Evolutionary conservation across 805 yeast species (phyloP).

Genomic region (Candida pini): DNA sequence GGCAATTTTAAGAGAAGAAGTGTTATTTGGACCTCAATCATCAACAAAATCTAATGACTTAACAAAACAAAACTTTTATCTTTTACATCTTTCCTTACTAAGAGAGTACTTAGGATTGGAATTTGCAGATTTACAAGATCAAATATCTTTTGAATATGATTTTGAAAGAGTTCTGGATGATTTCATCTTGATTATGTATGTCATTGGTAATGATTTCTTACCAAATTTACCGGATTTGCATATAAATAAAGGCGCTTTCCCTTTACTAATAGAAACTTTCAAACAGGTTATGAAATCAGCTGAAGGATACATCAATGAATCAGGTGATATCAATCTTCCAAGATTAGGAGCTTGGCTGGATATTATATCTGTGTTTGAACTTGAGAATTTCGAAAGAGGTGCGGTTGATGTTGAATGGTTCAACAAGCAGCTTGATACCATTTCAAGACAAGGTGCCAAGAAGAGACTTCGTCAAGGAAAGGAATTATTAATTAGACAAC

Average conservation of each 20-base stretch:
- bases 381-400: constrained; percentile 77
- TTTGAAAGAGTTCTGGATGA: constrained; percentile 92
- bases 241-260: constrained; percentile 93
- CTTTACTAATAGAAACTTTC: constrained; percentile 83
- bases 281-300: constrained; percentile 66
- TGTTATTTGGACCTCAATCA: constrained; percentile 62
- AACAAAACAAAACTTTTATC: constrained; percentile 72
- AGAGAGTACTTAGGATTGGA: constrained; percentile 90
- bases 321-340: constrained; percentile 72
- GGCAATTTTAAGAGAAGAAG: constrained; percentile 92
- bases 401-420: constrained; percentile 90
- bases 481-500: constrained; percentile 60
- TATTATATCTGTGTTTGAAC: constrained; percentile 71
- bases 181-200: constrained; percentile 84
- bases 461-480: constrained; percentile 63
- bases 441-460: constrained; percentile 66
- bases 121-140: constrained; percentile 63
- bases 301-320: constrained; percentile 81
- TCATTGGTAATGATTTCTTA: constrained; percentile 95
- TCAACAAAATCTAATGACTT: constrained; percentile 37
- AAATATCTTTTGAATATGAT: constrained; percentile 61
- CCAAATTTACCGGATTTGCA: constrained; percentile 94
- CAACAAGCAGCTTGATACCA: constrained; percentile 74
- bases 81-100: constrained; percentile 79
- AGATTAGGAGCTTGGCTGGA: constrained; percentile 74